Evolutionary conservation across 2,329 filamentous ascomycete genomes (phyloP), one percentile per base, ranked within the genome.

Genomic region (Pyricularia sp.): DNA sequence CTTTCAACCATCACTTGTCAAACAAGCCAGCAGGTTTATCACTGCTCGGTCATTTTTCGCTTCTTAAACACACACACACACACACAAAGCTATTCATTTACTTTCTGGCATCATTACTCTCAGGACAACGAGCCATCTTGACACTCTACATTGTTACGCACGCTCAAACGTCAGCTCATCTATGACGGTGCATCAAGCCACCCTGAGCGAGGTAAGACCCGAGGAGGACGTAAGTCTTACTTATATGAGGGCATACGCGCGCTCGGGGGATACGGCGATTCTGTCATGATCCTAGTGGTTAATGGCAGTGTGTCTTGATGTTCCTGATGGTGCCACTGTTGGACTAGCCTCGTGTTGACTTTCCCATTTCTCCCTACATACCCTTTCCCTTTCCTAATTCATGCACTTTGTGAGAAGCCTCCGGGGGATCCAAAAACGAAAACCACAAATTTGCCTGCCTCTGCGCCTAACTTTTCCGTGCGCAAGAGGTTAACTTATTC

Each of bases 361-460:
- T 26, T 28, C 8, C 53, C 1, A 16, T 13, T 12, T 33, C 31
- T 3, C 9, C 4, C 2, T 8, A 28, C 5, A 33, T 61, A 5
- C 26, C 65, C 65, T 70, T 69, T 63, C 64, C 62, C 64, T 66
- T 28, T 61, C 24, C 63, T 63, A 28, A 22, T 49, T 49, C 40
- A 59, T 44, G 60, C 16, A 16, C n/a, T 10, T 10, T 9, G 10
- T 28, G 24, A 57, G 24, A 28, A 57, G 12, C n/a, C 12, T 24
- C 53, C 12, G 53, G 53, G 53, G 53, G 53, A 57, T 12, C 40
- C 53, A 66, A 33, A 44, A 57, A 9, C 33, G 13, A 70, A 74
- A 73, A 78, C 81, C 82, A 84, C 82, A 77, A 78, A 79, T 80
- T 84, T 85, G 81, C 83, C 83, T 84, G 80, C 83, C 83, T 82